A percentile compares a stretch with the other conserved stretches of the same genome.
Evolutionary conservation across 164 flowering plant species (phyloP).

Genomic region (Nelumbo lutea): DNA sequence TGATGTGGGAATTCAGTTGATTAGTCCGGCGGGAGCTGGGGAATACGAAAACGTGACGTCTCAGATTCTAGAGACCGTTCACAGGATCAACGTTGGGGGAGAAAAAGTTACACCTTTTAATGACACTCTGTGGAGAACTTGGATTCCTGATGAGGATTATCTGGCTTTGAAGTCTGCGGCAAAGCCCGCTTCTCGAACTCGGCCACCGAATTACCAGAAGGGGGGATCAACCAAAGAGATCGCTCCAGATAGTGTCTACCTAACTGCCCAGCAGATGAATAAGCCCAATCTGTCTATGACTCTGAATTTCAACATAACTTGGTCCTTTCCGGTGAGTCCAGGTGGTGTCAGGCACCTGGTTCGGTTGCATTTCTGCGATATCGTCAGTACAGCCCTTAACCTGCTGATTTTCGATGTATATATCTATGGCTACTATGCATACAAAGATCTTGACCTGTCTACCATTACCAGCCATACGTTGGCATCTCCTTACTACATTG

Average conservation of each 20-base stretch:
- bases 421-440: constrained; percentile 42
- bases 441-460: constrained; percentile 56
- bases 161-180: constrained; percentile 9
- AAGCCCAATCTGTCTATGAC: constrained; percentile 21
- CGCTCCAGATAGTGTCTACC: constrained; percentile 73
- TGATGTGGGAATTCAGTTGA: constrained; percentile 26
- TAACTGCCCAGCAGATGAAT: constrained; percentile 76
- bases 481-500: constrained; percentile 59
- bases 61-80: constrained; percentile 45
- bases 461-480: constrained; percentile 32
- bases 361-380: constrained; percentile 83
- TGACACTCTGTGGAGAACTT: constrained; percentile 78
- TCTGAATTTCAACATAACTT: constrained; percentile 53
- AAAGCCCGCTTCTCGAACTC: constrained; percentile 1
- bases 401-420: constrained; percentile 59
- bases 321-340: constrained; percentile 56
- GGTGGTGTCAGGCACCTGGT: constrained; percentile 38
- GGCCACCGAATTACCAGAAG: constrained; percentile 35
- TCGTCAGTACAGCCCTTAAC: constrained; percentile 49
- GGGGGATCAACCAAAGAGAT: constrained; percentile 52
- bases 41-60: constrained; percentile 33
- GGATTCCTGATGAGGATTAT: constrained; percentile 61
- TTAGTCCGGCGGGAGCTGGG: constrained; percentile 20
- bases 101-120: constrained; percentile 49
- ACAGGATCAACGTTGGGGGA: constrained; percentile 83